phyloP scores from a whole-genome alignment of 176 grass and related monocot genomes.

The Pharus latifolius region DNA sequence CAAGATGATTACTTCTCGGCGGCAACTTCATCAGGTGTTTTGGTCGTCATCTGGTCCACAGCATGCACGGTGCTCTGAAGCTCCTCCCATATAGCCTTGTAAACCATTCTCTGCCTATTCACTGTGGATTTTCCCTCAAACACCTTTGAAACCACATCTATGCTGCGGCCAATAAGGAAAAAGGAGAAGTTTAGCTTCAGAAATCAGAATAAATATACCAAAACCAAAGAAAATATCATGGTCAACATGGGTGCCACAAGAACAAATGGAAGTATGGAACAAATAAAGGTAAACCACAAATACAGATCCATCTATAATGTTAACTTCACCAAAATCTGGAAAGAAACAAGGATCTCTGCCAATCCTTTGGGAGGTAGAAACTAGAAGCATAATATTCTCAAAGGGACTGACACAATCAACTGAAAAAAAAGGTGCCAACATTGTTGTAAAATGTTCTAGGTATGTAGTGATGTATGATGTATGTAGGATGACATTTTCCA shows the following conservation, averaged over 20 bases:
- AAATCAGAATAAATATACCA: too few species aligned
- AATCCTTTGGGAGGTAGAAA: too few species aligned
- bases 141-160: conserved; percentile 71
- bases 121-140: conserved; percentile 81
- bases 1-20: conserved; percentile 8
- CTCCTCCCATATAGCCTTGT: conserved; percentile 96
- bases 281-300: neutral
- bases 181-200: neutral
- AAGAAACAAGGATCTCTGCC: neutral
- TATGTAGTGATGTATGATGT: too few species aligned
- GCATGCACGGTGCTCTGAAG: conserved; percentile 85
- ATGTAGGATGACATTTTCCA: too few species aligned
- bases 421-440: too few species aligned
- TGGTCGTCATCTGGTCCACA: conserved; percentile 89
- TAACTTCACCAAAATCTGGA: neutral
- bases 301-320: neutral
- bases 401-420: too few species aligned
- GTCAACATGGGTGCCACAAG: neutral
- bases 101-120: conserved; percentile 96
- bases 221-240: neutral
- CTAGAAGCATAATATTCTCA: too few species aligned
- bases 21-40: conserved; percentile 57
- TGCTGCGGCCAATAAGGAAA: conserved; percentile 40
- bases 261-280: neutral
- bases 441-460: too few species aligned